These are phyloP conservation scores for Colletotrichum chlorophyti DNA, from an alignment of 2,329 filamentous ascomycete genomes.

Conservation along the genomic window DNA sequence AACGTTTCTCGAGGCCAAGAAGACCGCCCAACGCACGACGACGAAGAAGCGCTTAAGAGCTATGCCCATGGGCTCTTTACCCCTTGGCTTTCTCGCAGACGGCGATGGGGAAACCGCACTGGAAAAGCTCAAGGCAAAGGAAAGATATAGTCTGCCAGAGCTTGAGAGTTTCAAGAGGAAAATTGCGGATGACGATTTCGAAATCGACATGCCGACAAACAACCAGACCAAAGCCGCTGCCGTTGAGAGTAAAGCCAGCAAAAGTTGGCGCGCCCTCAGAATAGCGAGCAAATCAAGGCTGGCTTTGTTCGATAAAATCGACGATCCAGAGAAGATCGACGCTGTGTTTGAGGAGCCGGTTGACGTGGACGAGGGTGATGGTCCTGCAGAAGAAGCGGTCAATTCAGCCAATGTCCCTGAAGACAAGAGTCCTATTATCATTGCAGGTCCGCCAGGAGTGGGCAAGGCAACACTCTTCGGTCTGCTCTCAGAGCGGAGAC, in stretches of 20 bases:
- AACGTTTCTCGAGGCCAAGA: conserved; percentile 74
- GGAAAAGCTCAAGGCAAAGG: conserved; percentile 70
- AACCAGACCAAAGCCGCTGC: conserved; percentile 61
- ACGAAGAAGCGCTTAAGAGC: conserved; percentile 74
- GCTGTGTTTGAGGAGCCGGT: conserved; percentile 59
- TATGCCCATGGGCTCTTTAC: conserved; percentile 73
- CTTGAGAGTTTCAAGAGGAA: conserved; percentile 74
- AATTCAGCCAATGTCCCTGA: conserved; percentile 46
- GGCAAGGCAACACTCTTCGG: conserved; percentile 70
- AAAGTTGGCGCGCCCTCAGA: conserved; percentile 88
- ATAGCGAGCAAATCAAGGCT: conserved; percentile 79
- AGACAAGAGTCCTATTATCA: conserved; percentile 64
- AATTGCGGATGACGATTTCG: conserved; percentile 82
- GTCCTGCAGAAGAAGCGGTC: conserved; percentile 39
- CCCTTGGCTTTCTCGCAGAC: conserved; percentile 80
- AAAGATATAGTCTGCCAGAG: conserved; percentile 72
- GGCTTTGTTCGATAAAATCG: conserved; percentile 83
- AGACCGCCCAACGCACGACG: conserved; percentile 69
- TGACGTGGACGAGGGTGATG: conserved; percentile 44
- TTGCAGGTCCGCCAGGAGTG: conserved; percentile 68
- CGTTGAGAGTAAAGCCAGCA: conserved; percentile 80
- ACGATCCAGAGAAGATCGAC: conserved; percentile 77
- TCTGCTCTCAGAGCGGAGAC: conserved; percentile 68
- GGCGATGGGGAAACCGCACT: conserved; percentile 63
- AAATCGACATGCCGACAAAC: conserved; percentile 81